Base-by-base conservation (phyloP, 176 grass and related monocot species). In the Alopecurus myosuroides region DNA sequence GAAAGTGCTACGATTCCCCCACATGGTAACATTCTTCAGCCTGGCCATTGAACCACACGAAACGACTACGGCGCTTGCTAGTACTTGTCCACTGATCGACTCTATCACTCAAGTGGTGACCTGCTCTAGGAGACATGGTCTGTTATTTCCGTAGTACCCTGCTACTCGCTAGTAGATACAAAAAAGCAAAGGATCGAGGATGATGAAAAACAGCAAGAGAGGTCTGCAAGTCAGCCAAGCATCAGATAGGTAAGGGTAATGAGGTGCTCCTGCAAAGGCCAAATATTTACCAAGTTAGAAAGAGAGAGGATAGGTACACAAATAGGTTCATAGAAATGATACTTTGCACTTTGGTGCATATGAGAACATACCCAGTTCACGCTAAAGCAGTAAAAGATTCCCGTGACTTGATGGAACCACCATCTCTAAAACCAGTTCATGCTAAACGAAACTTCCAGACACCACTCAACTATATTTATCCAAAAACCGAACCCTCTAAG, bases 171-270 rank as follows among this genome's bases (percentile, higher is more conserved):
- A 42, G 58, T 84, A 91, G 76, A 84, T 91, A 87, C 84, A 75
- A 80, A 79, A 73, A 35, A 67, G 9, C 7, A 5, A 44, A 78
- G 58, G 29, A 76, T 34, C 15, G 55, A 13, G 67, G 58, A 60
- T 69, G 68, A 51, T 69, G 76, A 37, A 79, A 79, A 79, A 86
- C 46, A 0, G 73, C 33, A 7, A 56, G 46, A 50, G 45, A 80
- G 76, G 69, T 76, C 30, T 71, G 74, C 40, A 50, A 70, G 75
- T 70, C 80, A 80, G 89, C 85, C 89, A 76, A 84, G 58, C 81
- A 80, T 76, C 85, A 91, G 87, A 91, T 80, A 84, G 45, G 39
- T 79, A 80, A 80, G 76, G 84, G 89, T 81, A 80, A 84, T 81
- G 76, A 76, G 73, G 76, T 87, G 72, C 77, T 85, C 77, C 89